Conservation (phyloP, 352 stramenopile genomes). For the Phytophthora litchii region DNA sequence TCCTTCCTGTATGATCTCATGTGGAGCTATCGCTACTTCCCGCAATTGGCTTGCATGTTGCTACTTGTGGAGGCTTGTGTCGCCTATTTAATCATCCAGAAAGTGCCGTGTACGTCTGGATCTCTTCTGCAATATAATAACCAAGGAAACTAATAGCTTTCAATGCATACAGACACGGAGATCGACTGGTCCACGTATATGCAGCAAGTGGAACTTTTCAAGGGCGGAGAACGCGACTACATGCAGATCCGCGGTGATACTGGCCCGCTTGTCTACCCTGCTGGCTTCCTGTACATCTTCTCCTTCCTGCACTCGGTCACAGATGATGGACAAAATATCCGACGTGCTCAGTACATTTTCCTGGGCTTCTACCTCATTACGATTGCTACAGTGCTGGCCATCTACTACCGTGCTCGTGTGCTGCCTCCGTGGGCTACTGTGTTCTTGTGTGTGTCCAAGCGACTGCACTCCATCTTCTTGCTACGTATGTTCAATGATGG, state of each 20-base stretch:
- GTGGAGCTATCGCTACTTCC: constrained; percentile 89
- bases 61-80: constrained; percentile 62
- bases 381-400: constrained; percentile 86
- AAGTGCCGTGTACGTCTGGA: constrained; percentile 46
- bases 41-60: constrained; percentile 59
- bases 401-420: constrained; percentile 85
- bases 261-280: constrained; percentile 98
- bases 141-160: no score
- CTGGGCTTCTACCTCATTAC: constrained; percentile 94
- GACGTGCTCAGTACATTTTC: constrained; percentile 95
- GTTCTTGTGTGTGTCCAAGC: constrained; percentile 94
- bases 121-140: no score
- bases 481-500: constrained; percentile 99
- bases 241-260: constrained; percentile 95
- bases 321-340: constrained; percentile 80
- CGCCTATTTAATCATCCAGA: constrained; percentile 84
- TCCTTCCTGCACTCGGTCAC: constrained; percentile 93
- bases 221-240: constrained; percentile 96
- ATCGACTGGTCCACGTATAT: constrained; percentile 99
- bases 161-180: constrained; percentile 87
- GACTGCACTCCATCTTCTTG: constrained; percentile 98
- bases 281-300: constrained; percentile 98
- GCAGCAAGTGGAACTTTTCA: constrained; percentile 95
- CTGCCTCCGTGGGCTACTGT: constrained; percentile 89
- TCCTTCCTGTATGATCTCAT: constrained; percentile 84